A percentile compares a stretch with the other conserved stretches of the same genome.
phyloP scores from a whole-genome alignment of 2,329 filamentous ascomycete genomes.

The Geoglossum cookeanum region DNA sequence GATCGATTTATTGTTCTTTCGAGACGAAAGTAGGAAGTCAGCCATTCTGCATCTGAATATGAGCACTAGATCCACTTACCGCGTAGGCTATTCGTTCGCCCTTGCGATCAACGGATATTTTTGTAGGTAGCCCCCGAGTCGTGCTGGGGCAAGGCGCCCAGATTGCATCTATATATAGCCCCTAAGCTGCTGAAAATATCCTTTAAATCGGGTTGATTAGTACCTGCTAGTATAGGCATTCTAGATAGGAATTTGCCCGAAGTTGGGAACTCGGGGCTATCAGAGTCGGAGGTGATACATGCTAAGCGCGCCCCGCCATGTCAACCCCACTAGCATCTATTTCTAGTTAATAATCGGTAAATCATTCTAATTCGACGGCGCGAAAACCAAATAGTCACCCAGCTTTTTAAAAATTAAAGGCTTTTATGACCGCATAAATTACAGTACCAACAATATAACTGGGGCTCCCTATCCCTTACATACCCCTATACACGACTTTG shows the following conservation, averaged over 20 bases:
- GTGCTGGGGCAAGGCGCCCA: constrained; percentile 75
- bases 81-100: constrained; percentile 87
- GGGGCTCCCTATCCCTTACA: too few species aligned
- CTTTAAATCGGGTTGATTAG: constrained; percentile 9
- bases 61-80: constrained; percentile 31
- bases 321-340: not conserved
- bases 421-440: too few species aligned
- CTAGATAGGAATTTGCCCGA: not conserved
- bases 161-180: constrained; percentile 37
- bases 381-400: too few species aligned
- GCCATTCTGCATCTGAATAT: not conserved
- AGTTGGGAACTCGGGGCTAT: not conserved
- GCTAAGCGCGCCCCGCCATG: not conserved
- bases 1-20: constrained; percentile 86
- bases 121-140: constrained; percentile 68
- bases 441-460: too few species aligned
- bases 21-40: not conserved
- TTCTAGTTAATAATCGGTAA: too few species aligned
- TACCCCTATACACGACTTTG: too few species aligned
- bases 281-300: not conserved
- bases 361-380: too few species aligned
- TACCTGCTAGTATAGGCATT: constrained; percentile 2
- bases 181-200: not conserved
- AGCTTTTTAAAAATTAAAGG: too few species aligned
- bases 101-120: constrained; percentile 71